Base-by-base conservation (phyloP, 768 basidiomycete genomes). In the Mrakia blollopis region DNA sequence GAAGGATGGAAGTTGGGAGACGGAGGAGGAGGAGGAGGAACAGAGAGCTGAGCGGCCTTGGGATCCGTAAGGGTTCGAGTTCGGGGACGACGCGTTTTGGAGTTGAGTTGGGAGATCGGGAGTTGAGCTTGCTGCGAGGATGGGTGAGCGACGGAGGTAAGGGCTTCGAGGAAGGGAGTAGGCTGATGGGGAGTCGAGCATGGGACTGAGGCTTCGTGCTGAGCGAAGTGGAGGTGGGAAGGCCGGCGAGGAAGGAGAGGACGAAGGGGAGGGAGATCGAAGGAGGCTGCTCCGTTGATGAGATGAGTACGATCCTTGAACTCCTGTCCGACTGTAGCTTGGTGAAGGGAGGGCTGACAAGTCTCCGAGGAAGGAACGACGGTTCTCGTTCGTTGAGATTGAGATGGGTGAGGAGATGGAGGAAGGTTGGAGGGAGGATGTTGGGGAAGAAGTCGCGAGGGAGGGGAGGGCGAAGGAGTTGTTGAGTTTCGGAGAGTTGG, bases 291-390 rank as follows among this genome's bases (percentile, higher is more conserved):
- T n/a, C n/a, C n/a, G 37, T 41, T 30, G 23, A 5, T 68, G 25
- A 0, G 65, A 39, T 1, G 37, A 68, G 65, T 39, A 68, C 37
- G 65, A 68, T 44, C 65, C 65, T 9, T 23, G 39, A 21, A 25
- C 65, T 25, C 5, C 35, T 35, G 37, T 21, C 0, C 18, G 18
- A 39, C 35, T 68, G 37, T 68, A 68, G 25, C 25, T 25, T 1
- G 65, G 65, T 7, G 65, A 68, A 1, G 65, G 65, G 9, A 68
- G 65, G 18, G 39, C 65, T 5, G 65, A 68, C 0, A 68, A 39
- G n/a, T 68, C 65, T 68, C 65, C 65, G 2, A 68, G 65, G 25
- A 68, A 68, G 2, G 65, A 68, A 4, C 65, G 39, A 25, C 65
- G 65, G 65, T 68, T 37, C 1, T 68, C 65, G 37, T 23, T 39